phyloP scores from a whole-genome alignment of 2,329 filamentous ascomycete genomes.

The Colletotrichum sp. region DNA sequence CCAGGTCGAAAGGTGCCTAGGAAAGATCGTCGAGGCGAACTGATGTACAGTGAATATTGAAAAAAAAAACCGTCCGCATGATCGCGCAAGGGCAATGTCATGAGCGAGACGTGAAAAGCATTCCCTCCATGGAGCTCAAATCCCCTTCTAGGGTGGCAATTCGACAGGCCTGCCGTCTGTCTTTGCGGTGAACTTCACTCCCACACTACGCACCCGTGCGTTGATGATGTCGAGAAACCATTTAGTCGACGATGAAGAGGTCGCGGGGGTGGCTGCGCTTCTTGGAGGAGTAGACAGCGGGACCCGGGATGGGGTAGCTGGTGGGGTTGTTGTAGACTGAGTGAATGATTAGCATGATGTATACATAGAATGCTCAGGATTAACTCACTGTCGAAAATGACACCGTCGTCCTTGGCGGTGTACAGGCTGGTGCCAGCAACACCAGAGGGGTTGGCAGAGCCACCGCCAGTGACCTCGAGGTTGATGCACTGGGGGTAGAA shows the following conservation, averaged over 20 bases:
- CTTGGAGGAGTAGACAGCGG: conserved; percentile 21
- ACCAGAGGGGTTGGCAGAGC: conserved; percentile 30
- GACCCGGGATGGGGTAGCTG: conserved; percentile 36
- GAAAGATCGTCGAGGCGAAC: conserved; percentile 10
- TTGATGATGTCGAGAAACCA: background rate
- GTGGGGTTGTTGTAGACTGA: conserved; percentile 24
- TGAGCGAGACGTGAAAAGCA: background rate
- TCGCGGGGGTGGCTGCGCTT: conserved; percentile 18
- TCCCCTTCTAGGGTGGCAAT: background rate
- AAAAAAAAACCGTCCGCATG: background rate
- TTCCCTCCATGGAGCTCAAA: background rate
- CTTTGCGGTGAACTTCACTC: background rate
- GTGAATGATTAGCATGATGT: background rate
- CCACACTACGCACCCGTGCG: background rate
- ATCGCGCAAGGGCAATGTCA: background rate
- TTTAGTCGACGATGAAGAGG: background rate
- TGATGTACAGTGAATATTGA: conserved; percentile 12
- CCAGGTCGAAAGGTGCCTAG: background rate
- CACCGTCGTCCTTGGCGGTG: conserved; percentile 36
- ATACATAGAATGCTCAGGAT: conserved; percentile 18
- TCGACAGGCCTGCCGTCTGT: conserved; percentile 6
- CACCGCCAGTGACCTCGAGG: conserved; percentile 48
- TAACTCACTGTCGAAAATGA: conserved; percentile 33
- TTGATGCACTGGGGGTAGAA: conserved; percentile 59
- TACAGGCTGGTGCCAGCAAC: conserved; percentile 41